phyloP scores from a whole-genome alignment of 768 basidiomycete species.

The Boletus pseudo-olivaceus region DNA sequence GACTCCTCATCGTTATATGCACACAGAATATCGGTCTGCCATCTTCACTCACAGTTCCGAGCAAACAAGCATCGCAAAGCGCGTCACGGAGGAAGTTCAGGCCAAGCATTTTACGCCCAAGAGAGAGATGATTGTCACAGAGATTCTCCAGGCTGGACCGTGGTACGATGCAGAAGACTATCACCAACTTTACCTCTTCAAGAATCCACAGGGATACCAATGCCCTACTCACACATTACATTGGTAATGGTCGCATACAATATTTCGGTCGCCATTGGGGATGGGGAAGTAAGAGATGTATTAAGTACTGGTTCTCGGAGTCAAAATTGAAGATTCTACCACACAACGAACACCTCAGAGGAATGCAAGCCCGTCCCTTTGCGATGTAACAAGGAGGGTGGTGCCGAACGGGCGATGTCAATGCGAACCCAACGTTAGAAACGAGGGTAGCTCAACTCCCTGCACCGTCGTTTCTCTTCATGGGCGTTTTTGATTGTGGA shows the following conservation, averaged over 20 bases:
- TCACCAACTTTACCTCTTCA: constrained; percentile 75
- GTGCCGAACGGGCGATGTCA: constrained; percentile 69
- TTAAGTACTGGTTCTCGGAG: no score
- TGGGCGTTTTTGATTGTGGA: constrained; percentile 47
- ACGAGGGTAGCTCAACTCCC: constrained; percentile 51
- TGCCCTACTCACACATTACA: constrained; percentile 85
- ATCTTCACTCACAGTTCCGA: constrained; percentile 80
- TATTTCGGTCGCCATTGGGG: neutral
- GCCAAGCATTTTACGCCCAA: constrained; percentile 75
- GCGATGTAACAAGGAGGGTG: constrained; percentile 51
- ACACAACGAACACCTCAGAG: constrained; percentile 49
- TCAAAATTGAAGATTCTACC: constrained; percentile 8
- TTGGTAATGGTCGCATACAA: constrained; percentile 48
- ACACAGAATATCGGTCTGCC: constrained; percentile 84
- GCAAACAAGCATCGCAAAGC: constrained; percentile 67
- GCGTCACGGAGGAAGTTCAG: constrained; percentile 80
- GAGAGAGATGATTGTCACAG: constrained; percentile 72
- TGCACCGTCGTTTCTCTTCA: constrained; percentile 58
- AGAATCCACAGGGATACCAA: constrained; percentile 85
- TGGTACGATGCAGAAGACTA: constrained; percentile 88
- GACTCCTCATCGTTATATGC: neutral
- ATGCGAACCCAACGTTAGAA: constrained; percentile 37
- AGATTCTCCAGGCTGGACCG: constrained; percentile 60
- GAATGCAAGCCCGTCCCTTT: constrained; percentile 54
- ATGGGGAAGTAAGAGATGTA: neutral